These are phyloP conservation scores for Claviceps sp. DNA, from an alignment of 2,329 filamentous ascomycete species.

Conservation along the genomic window DNA sequence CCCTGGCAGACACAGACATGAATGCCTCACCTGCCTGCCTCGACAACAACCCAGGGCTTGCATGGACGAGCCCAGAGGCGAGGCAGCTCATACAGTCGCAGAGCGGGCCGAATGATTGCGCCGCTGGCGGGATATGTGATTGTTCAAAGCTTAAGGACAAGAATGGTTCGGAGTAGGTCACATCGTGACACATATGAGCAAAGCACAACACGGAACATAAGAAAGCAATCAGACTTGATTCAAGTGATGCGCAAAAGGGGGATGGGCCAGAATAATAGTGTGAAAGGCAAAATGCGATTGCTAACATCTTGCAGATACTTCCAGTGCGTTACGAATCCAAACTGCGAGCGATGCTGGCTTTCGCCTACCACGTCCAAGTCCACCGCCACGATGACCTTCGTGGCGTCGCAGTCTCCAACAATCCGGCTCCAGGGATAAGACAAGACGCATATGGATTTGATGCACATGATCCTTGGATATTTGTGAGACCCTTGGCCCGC, in stretches of 20 bases:
- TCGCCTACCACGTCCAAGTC: neutral
- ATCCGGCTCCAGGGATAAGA: no score
- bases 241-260: no score
- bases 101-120: no score
- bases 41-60: no score
- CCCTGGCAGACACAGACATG: neutral
- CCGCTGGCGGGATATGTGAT: constrained; percentile 11
- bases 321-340: constrained; percentile 21
- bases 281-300: rapidly evolving
- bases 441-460: no score
- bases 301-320: constrained; percentile 14
- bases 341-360: constrained; percentile 15
- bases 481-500: no score
- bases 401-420: neutral
- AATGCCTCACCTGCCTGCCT: neutral
- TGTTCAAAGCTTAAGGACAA: constrained; percentile 16
- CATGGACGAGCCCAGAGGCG: neutral
- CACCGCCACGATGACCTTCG: neutral
- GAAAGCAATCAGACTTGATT: no score
- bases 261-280: neutral
- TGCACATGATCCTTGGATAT: no score
- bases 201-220: neutral
- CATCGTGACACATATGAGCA: no score
- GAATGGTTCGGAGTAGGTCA: constrained; percentile 16
- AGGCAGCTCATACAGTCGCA: neutral